Evolutionary conservation across 1,284 basidiomycete species (phyloP).

Genomic region (Trichosporon coremiiforme): DNA sequence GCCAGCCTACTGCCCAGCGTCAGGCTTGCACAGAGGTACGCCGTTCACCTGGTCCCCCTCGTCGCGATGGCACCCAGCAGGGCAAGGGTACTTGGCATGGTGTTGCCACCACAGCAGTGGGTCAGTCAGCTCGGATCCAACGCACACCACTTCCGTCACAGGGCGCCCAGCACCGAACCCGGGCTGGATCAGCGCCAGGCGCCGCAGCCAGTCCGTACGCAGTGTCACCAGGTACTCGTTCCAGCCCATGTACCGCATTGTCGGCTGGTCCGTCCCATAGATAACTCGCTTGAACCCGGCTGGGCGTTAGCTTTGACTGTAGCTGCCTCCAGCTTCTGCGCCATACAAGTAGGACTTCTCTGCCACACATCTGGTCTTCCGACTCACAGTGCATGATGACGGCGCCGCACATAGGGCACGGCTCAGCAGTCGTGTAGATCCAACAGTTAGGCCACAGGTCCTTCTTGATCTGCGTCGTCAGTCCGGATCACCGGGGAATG

Average conservation of each 20-base stretch:
- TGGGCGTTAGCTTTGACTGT: neutral
- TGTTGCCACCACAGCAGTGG: constrained; percentile 13
- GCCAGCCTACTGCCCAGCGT: neutral
- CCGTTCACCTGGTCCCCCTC: neutral
- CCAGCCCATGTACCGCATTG: constrained; percentile 9
- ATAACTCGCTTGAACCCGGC: constrained; percentile 21
- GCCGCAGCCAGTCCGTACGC: constrained; percentile 17
- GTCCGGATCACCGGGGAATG: neutral
- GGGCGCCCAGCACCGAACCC: constrained; percentile 14
- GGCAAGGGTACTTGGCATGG: neutral
- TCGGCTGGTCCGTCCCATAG: constrained; percentile 15
- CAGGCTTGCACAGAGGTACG: constrained; percentile 5
- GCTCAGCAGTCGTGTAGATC: constrained; percentile 22
- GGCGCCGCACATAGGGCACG: constrained; percentile 20
- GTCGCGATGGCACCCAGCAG: neutral
- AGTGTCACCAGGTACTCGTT: constrained; percentile 21
- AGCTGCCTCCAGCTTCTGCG: neutral
- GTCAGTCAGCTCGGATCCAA: neutral
- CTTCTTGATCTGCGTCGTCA: neutral
- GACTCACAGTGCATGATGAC: constrained; percentile 17
- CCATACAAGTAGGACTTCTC: too few species aligned
- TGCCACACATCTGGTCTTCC: neutral
- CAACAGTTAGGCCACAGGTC: constrained; percentile 19
- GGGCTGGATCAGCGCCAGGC: constrained; percentile 11
- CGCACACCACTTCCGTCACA: constrained; percentile 2